phyloP scores from a whole-genome alignment of 441 rosid species.

The Populus hybrid region DNA sequence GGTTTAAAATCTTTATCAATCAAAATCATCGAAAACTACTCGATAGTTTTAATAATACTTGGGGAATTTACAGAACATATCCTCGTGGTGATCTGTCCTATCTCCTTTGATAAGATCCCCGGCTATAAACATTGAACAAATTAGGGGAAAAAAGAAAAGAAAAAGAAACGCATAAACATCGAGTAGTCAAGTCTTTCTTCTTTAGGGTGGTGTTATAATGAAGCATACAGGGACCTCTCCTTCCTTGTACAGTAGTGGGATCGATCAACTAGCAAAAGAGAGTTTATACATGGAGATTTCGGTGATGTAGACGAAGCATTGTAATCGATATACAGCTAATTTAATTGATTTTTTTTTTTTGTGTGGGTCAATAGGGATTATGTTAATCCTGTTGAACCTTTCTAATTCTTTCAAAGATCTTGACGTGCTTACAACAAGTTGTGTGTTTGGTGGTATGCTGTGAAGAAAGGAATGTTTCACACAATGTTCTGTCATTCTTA shows the following conservation, averaged over 20 bases:
- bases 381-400: background rate
- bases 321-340: slow-evolving; percentile 5
- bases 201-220: background rate
- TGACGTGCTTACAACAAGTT: background rate
- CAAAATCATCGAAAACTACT: too few relatives aligned
- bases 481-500: too few relatives aligned
- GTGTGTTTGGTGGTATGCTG: background rate
- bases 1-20: too few relatives aligned
- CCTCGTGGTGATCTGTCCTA: background rate
- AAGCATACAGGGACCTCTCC: background rate
- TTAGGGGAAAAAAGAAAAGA: too few relatives aligned
- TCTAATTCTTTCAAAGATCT: background rate
- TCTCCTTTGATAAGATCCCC: background rate
- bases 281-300: background rate
- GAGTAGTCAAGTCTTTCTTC: background rate
- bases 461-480: too few relatives aligned
- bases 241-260: background rate
- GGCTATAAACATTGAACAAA: background rate
- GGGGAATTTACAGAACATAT: background rate
- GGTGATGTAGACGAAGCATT: background rate
- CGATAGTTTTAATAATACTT: too few relatives aligned
- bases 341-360: background rate
- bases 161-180: background rate
- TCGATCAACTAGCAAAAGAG: slow-evolving; percentile 10
- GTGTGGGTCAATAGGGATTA: background rate